These are phyloP conservation scores for Solanum paucissectum DNA, from an alignment of 257 asterid genomes.

Conservation along the genomic window DNA sequence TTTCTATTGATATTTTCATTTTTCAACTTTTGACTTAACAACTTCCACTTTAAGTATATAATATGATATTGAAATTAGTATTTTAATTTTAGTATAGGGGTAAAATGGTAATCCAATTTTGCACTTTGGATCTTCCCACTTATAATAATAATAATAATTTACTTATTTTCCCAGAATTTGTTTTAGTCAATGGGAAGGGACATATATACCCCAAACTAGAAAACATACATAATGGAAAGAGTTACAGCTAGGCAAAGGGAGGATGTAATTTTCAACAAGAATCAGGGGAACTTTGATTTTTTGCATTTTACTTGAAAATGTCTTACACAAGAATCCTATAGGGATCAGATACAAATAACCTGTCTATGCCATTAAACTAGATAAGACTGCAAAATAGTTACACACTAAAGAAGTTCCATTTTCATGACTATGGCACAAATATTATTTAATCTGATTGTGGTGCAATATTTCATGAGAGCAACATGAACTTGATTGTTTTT, in stretches of 20 bases:
- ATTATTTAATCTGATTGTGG: background rate
- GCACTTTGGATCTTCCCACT: no score
- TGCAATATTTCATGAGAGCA: background rate
- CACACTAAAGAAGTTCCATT: background rate
- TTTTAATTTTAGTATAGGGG: no score
- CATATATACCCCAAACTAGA: background rate
- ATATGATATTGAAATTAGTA: no score
- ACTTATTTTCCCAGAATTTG: background rate
- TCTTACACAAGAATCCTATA: background rate
- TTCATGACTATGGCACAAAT: background rate
- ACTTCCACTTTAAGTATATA: no score
- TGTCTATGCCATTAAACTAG: background rate
- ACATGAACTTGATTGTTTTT: background rate
- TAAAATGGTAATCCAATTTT: no score
- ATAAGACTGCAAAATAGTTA: background rate
- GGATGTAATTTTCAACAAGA: background rate
- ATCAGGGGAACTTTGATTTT: background rate
- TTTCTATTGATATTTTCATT: no score
- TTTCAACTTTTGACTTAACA: no score
- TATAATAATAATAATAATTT: no score
- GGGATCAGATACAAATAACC: background rate
- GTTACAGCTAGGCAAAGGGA: background rate
- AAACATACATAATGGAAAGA: background rate
- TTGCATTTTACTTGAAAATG: background rate
- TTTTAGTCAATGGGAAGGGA: background rate